Evolutionary conservation across 2,329 filamentous ascomycete species (phyloP).

Genomic region (Scytalidium sp.): DNA sequence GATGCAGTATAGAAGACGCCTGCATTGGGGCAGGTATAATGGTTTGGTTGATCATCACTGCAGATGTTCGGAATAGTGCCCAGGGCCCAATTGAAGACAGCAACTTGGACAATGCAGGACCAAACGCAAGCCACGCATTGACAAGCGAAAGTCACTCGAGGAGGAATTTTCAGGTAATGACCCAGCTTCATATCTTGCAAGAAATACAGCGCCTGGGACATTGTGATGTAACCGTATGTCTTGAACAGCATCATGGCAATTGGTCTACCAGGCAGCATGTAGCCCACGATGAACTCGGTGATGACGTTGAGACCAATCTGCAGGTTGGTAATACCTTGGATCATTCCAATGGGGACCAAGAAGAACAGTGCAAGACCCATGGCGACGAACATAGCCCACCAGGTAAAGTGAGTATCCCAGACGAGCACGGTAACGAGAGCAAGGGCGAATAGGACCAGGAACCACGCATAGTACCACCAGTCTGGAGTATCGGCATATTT

Average conservation of each 20-base stretch:
- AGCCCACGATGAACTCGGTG: conserved; percentile 46
- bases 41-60: conserved; percentile 47
- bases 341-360: conserved; percentile 33
- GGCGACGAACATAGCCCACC: conserved; percentile 31
- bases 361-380: conserved; percentile 27
- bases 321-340: conserved; percentile 45
- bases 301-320: conserved; percentile 47
- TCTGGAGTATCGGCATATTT: conserved; percentile 52
- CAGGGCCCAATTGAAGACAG: conserved; percentile 61
- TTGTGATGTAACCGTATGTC: conserved; percentile 57
- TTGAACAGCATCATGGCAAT: conserved; percentile 80
- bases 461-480: conserved; percentile 53
- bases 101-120: conserved; percentile 64
- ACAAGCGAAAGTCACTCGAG: conserved; percentile 62
- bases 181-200: conserved; percentile 49
- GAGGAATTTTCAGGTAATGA: conserved; percentile 56
- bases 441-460: conserved; percentile 46
- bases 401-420: conserved; percentile 25
- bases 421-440: conserved; percentile 14
- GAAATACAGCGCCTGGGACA: conserved; percentile 44
- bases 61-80: conserved; percentile 63
- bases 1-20: conserved; percentile 64
- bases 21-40: conserved; percentile 51
- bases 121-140: conserved; percentile 65
- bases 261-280: conserved; percentile 53